Base-by-base conservation (phyloP, 352 stramenopile genomes). In the Phytophthora citricola region DNA sequence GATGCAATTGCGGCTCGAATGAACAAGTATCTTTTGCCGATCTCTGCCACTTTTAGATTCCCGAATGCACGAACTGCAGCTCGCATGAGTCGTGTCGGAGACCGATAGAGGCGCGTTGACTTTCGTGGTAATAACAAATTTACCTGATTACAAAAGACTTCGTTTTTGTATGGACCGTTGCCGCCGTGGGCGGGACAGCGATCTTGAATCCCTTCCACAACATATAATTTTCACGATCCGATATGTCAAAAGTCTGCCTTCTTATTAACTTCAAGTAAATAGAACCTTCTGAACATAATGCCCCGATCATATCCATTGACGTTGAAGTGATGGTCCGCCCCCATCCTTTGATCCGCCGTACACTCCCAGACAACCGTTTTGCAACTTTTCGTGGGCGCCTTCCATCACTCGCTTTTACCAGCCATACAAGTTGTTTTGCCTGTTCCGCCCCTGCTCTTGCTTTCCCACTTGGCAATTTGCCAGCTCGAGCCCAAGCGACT, bases 401-500 rank as follows among this genome's bases (percentile, higher is more conserved):
- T 73, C 66, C 43, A 61, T 69, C 60, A 58, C 29, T 46, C 22
- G 38, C n/a, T 27, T 20, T 26, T 26, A 26, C 31, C 40, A 60
- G 43, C 54, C 54, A 53, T 5, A 52, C 48, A 56, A 45, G 29
- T 31, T 27, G 22, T 17, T 26, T 10, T 20, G 15, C 32, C 20
- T 55, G 54, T 68, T 60, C 53, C 48, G 58, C 32, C 52, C 38
- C 31, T 4, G 9, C 29, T 39, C 45, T 20, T 41, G 49, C 12
- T 29, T 54, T 59, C 22, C 34, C 66, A 78, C 58, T 78, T 70
- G 58, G 45, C 54, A 69, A 75, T 72, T 76, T 68, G 54, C 63
- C 51, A 7, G 10, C 60, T 53, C 57, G 27, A 40, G 50, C 65
- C 8, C 45, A 64, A 39, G 52, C 3, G 6, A 12, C 44, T 20